A percentile compares a stretch with the other conserved stretches of the same genome.
phyloP scores from a whole-genome alignment of 495 filamentous ascomycete genomes.

The Talaromyces stipitatus region DNA sequence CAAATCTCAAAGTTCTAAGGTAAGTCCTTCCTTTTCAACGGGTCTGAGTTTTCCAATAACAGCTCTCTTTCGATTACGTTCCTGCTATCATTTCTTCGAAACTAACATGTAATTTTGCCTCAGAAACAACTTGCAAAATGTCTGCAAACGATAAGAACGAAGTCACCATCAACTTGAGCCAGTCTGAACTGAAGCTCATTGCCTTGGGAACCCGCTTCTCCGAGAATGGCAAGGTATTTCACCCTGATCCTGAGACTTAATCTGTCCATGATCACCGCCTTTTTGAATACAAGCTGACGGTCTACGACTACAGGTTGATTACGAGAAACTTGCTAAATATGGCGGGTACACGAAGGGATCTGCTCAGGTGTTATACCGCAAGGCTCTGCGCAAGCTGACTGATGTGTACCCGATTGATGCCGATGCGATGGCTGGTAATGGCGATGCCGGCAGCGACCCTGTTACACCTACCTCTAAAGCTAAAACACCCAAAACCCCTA shows the following conservation, averaged over 20 bases:
- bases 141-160: constrained; percentile 4
- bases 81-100: not conserved
- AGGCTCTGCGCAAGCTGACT: constrained; percentile 19
- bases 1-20: not conserved
- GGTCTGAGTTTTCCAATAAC: not conserved
- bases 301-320: constrained; percentile 24
- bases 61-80: not conserved
- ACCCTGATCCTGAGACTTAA: too few species aligned
- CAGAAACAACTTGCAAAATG: constrained; percentile 12
- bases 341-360: constrained; percentile 26
- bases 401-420: not conserved
- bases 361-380: constrained; percentile 19
- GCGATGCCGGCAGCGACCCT: not conserved
- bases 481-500: not conserved
- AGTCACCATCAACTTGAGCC: not conserved
- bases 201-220: constrained; percentile 15
- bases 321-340: constrained; percentile 23
- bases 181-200: constrained; percentile 15
- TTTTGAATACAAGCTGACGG: too few species aligned
- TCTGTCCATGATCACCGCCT: too few species aligned
- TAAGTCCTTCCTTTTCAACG: not conserved
- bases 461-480: not conserved
- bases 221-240: constrained; percentile 15
- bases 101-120: not conserved
- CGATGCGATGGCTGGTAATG: not conserved